Evolutionary conservation across 495 filamentous ascomycete species (phyloP).

Genomic region (Cairneyella variabilis): DNA sequence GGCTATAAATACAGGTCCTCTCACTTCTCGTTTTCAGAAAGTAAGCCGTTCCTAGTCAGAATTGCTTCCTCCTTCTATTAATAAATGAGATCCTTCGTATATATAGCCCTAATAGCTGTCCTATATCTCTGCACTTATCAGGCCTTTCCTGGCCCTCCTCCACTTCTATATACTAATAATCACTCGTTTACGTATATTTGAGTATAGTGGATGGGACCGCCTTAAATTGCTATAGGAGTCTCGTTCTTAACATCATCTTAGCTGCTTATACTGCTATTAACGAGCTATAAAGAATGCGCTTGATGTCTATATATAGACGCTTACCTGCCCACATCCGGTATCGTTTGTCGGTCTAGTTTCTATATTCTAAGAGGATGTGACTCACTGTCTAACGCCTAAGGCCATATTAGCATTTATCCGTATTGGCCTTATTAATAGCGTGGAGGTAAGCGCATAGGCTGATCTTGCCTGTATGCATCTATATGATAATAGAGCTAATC

Average conservation of each 20-base stretch:
- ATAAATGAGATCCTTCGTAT: neutral
- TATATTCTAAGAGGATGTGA: conserved; percentile 32
- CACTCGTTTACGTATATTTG: conserved; percentile 10
- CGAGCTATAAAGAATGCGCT: conserved; percentile 26
- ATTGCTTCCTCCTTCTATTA: conserved; percentile 7
- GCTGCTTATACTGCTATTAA: conserved; percentile 1
- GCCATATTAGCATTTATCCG: conserved; percentile 26
- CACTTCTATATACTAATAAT: conserved; percentile 6
- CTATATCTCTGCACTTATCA: conserved; percentile 18
- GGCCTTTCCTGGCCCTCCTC: conserved; percentile 14
- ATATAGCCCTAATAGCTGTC: conserved; percentile 9
- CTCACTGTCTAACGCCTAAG: conserved; percentile 26
- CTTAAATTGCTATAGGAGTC: neutral
- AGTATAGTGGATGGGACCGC: neutral
- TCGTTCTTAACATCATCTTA: neutral
- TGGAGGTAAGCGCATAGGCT: conserved; percentile 31
- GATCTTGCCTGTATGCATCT: conserved; percentile 33
- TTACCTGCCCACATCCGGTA: conserved; percentile 17
- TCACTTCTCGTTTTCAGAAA: conserved; percentile 10
- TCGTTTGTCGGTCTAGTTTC: conserved; percentile 28
- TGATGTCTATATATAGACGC: conserved; percentile 17
- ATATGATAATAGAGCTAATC: conserved; percentile 30
- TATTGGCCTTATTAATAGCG: conserved; percentile 28
- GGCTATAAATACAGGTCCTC: conserved; percentile 26
- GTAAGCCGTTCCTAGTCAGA: conserved; percentile 2